Percentiles rank a stretch among this genome's conserved stretches.
phyloP scores from a whole-genome alignment of 1,284 basidiomycete species.

The Puccinia horiana region DNA sequence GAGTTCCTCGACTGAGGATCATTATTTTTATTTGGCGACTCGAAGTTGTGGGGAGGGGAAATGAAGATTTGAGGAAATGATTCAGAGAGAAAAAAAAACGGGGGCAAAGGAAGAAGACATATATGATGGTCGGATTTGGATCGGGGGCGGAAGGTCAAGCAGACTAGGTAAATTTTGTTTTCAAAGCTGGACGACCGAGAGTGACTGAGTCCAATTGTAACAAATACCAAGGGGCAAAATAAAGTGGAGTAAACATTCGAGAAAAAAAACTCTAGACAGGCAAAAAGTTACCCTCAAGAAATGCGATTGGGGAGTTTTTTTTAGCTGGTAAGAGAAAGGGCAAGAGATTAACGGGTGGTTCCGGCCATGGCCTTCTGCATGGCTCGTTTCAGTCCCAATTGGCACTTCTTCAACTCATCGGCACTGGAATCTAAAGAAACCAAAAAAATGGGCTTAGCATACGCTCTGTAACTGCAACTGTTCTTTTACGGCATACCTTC shows the following conservation, averaged over 20 bases:
- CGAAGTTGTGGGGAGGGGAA: background rate
- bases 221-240: constrained; percentile 3
- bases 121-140: background rate
- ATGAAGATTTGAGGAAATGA: background rate
- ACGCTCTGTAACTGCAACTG: background rate
- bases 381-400: constrained; percentile 87
- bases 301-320: background rate
- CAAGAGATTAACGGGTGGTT: constrained; percentile 23
- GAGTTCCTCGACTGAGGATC: background rate
- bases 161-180: background rate
- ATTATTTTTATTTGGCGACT: constrained; percentile 1
- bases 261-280: background rate
- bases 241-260: background rate
- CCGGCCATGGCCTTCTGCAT: constrained; percentile 79
- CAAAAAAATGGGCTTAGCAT: background rate
- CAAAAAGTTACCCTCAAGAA: background rate
- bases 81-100: background rate
- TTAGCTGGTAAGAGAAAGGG: background rate
- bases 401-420: constrained; percentile 90
- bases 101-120: background rate
- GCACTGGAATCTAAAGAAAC: constrained; percentile 68
- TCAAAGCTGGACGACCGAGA: background rate
- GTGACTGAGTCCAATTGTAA: background rate
- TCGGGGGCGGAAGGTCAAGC: background rate
- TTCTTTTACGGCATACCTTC: constrained; percentile 61